These are phyloP conservation scores for Hypoxylon sp. DNA, from an alignment of 2,329 filamentous ascomycete genomes.

Conservation along the genomic window DNA sequence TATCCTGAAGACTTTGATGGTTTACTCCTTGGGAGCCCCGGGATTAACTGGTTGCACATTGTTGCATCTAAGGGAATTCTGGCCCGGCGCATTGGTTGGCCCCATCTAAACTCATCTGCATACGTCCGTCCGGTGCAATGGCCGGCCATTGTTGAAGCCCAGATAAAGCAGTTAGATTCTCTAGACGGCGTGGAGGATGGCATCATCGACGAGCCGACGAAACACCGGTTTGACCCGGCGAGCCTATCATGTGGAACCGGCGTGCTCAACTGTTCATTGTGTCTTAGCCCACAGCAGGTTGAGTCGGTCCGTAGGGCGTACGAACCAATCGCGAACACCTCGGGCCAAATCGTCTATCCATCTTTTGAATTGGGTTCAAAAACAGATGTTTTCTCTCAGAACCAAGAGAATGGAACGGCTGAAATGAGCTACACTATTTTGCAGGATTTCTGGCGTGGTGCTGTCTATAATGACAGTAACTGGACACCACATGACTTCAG, in stretches of 20 bases:
- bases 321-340: slow-evolving; percentile 33
- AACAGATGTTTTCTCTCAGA: slow-evolving; percentile 41
- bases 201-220: slow-evolving; percentile 59
- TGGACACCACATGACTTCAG: slow-evolving; percentile 41
- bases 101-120: slow-evolving; percentile 59
- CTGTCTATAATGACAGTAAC: slow-evolving; percentile 39
- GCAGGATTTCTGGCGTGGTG: slow-evolving; percentile 45
- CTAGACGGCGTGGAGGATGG: slow-evolving; percentile 59
- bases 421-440: slow-evolving; percentile 42
- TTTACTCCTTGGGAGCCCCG: slow-evolving; percentile 62
- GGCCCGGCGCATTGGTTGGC: slow-evolving; percentile 57
- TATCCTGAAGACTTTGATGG: slow-evolving; percentile 69
- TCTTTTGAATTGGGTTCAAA: slow-evolving; percentile 40
- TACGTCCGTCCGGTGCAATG: slow-evolving; percentile 58
- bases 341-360: slow-evolving; percentile 41
- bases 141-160: slow-evolving; percentile 57
- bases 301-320: slow-evolving; percentile 41
- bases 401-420: slow-evolving; percentile 41
- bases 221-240: slow-evolving; percentile 55
- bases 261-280: slow-evolving; percentile 36
- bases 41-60: slow-evolving; percentile 48
- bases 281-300: slow-evolving; percentile 37
- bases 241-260: slow-evolving; percentile 35
- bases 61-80: slow-evolving; percentile 61
- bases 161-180: slow-evolving; percentile 59